These are phyloP conservation scores for Petunia secreta DNA, from an alignment of 257 asterid species.

Conservation along the genomic window DNA sequence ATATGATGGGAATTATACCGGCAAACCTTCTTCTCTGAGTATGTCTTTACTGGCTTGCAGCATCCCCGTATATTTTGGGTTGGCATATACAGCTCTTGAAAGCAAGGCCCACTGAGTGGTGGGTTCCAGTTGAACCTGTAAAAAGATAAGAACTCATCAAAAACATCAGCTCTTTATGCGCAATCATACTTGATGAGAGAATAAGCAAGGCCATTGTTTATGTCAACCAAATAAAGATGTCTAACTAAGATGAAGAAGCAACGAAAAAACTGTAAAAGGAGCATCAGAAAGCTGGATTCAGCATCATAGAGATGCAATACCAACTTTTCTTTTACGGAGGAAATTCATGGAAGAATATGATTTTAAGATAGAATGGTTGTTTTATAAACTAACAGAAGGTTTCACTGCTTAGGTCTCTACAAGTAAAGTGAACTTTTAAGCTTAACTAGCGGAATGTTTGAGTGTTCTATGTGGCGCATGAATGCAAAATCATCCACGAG, in stretches of 20 bases:
- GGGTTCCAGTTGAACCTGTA: constrained; percentile 96
- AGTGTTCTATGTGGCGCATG: not conserved
- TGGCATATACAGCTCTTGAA: constrained; percentile 49
- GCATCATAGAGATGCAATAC: not conserved
- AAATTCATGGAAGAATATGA: not conserved
- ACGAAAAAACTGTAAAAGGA: not conserved
- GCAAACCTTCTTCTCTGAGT: constrained; percentile 89
- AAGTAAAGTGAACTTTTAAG: not conserved
- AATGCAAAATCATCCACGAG: not conserved
- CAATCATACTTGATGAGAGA: not conserved
- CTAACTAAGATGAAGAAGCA: not conserved
- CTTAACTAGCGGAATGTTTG: not conserved
- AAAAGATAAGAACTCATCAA: constrained; percentile 10
- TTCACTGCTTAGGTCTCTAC: constrained; percentile 13
- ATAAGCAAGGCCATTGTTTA: not conserved
- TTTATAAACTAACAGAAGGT: not conserved
- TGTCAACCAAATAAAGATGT: not conserved
- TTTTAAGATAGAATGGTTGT: not conserved
- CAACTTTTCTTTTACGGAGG: not conserved
- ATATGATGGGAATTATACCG: constrained; percentile 44
- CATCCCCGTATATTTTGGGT: constrained; percentile 83
- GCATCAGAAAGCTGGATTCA: constrained; percentile 14
- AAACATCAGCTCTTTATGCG: constrained; percentile 23
- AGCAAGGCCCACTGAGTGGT: constrained; percentile 82
- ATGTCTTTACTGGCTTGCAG: constrained; percentile 91